Evolutionary conservation across 257 asterid species (phyloP).

Genomic region (Sherardia arvensis): DNA sequence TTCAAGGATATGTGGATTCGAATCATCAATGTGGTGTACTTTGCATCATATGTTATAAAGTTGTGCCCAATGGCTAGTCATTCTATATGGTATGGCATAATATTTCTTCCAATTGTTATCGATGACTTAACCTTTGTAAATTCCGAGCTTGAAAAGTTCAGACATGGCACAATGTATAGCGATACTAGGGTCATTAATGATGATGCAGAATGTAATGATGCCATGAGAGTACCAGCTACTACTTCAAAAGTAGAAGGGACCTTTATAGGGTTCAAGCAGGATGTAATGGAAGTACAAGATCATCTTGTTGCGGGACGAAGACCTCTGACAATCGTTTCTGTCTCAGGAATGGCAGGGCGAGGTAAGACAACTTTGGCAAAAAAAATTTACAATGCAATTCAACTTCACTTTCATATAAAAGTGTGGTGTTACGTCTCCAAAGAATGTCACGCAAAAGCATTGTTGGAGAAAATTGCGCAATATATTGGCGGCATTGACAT

Average conservation of each 20-base stretch:
- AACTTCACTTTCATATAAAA: neutral
- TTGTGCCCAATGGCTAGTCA: neutral
- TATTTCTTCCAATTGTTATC: neutral
- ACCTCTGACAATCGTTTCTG: neutral
- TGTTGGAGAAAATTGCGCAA: neutral
- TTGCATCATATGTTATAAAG: neutral
- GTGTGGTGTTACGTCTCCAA: neutral
- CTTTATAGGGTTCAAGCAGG: neutral
- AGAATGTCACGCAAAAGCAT: neutral
- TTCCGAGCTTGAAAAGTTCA: neutral
- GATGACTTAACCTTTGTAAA: neutral
- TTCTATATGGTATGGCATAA: neutral
- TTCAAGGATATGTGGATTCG: neutral
- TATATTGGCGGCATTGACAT: too few relatives aligned
- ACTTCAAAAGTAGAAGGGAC: neutral
- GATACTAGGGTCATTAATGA: too few relatives aligned
- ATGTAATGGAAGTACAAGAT: neutral
- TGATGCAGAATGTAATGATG: neutral
- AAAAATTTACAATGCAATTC: neutral
- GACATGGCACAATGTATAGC: neutral
- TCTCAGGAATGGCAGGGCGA: neutral
- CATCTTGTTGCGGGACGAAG: neutral
- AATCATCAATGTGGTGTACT: neutral
- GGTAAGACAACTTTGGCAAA: neutral
- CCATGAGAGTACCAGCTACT: neutral